Evolutionary conservation across 352 stramenopile genomes (phyloP), one percentile per base, ranked within the genome.

Genomic region (Pythium folliculosum): DNA sequence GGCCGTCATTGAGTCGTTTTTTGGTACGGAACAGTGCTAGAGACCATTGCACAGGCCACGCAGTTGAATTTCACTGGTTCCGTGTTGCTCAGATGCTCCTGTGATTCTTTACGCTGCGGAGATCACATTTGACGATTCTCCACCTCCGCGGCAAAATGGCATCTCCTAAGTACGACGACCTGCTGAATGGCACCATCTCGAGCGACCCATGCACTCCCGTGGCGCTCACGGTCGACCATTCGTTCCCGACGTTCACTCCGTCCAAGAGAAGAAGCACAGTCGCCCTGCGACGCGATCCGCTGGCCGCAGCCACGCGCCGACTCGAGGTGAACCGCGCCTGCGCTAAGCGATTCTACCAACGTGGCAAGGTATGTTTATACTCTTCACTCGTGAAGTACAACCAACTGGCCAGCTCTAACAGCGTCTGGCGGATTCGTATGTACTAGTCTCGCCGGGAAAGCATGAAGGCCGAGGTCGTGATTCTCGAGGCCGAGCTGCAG

Each of bases 321-420:
- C 59, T 48, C 13, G 59, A 65, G 59, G 21, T 65, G 25, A 57
- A 57, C 37, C 59, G 59, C 13, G 59, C 45, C 0, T 48, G 48
- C 17, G 59, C 59, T 19, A 65, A 48, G 32, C 59, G 59, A 2
- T 65, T 32, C 14, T 65, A 65, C 59, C 22, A 65, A 7, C 59
- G 47, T 13, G 48, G 32, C 27, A 65, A 65, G 45, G 59, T 65
- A 22, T 5, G 58, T n/a, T n/a, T 35, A 43, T 35, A 38, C 6
- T 35, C 23, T 22, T 37, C 4, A 35, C n/a, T 60, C 1, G 37
- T n/a, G 32, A 35, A 9, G 5, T 43, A 5, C 7, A 47, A 17
- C 14, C n/a, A 16, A 55, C 49, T 21, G 14, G 17, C n/a, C 44
- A 51, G 1, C 14, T 6, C 16, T n/a, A 4, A 16, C 19, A 49